These are phyloP conservation scores for Solanum bulbocastanum DNA, from an alignment of 257 asterid genomes.

Conservation along the genomic window DNA sequence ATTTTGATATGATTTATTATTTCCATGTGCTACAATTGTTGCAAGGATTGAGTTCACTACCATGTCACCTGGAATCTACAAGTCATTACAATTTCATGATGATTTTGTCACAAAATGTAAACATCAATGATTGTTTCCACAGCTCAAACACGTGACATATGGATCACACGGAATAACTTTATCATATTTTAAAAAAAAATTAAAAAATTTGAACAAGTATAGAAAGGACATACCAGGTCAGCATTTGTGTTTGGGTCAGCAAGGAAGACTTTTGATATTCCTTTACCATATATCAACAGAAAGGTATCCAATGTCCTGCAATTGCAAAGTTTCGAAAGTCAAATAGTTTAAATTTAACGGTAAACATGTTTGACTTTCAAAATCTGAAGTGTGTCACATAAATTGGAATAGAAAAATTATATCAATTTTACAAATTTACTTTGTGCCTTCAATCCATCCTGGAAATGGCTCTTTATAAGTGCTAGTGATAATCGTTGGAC, in stretches of 20 bases:
- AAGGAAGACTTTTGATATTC: slow-evolving; percentile 23
- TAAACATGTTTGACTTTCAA: neutral
- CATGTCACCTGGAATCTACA: slow-evolving; percentile 62
- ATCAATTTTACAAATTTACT: slow-evolving; percentile 14
- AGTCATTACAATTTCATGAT: neutral
- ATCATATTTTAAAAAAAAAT: neutral
- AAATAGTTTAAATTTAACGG: neutral
- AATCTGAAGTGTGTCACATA: neutral
- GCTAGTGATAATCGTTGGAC: slow-evolving; percentile 52
- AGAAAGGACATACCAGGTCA: slow-evolving; percentile 32
- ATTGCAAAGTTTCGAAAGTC: neutral
- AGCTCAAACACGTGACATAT: neutral
- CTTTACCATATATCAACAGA: slow-evolving; percentile 35
- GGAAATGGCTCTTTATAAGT: slow-evolving; percentile 52
- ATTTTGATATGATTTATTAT: neutral
- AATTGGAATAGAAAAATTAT: neutral
- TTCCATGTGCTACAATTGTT: slow-evolving; percentile 17
- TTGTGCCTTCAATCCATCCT: slow-evolving; percentile 56
- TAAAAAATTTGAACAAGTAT: neutral
- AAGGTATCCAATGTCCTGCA: slow-evolving; percentile 52
- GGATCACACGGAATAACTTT: neutral
- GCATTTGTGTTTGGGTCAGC: slow-evolving; percentile 36
- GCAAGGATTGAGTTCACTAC: slow-evolving; percentile 46
- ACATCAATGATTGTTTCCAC: neutral
- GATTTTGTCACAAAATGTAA: neutral